phyloP scores from a whole-genome alignment of 139 green algal species.

The Micractinium sp. region DNA sequence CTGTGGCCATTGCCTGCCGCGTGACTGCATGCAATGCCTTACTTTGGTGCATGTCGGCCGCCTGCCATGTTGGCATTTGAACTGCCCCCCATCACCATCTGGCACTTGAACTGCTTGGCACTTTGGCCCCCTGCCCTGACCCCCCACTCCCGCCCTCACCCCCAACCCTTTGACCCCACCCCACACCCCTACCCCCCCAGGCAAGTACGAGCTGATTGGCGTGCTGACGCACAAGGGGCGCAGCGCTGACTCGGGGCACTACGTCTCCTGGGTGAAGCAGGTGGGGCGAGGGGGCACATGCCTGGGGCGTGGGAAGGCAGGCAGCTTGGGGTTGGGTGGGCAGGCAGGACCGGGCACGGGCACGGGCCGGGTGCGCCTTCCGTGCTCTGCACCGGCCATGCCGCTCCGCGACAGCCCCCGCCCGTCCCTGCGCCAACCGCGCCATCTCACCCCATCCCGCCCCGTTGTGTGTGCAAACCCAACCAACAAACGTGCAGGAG shows the following conservation, averaged over 20 bases:
- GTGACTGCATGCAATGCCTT: too few relatives aligned
- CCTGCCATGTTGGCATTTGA: too few relatives aligned
- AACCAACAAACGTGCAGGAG: conserved; percentile 49
- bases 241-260: conserved; percentile 95
- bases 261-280: conserved; percentile 94
- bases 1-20: too few relatives aligned
- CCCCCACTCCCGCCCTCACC: background rate
- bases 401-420: background rate
- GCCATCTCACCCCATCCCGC: background rate
- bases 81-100: too few relatives aligned
- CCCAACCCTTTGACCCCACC: background rate
- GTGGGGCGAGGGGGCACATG: background rate
- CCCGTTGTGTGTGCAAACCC: background rate
- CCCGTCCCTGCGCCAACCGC: background rate
- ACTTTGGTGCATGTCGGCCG: too few relatives aligned
- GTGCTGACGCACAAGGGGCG: conserved; percentile 99
- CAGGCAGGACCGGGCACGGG: too few relatives aligned
- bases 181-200: conserved; percentile 53
- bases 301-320: background rate
- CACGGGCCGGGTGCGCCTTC: too few relatives aligned
- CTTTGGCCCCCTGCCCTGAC: background rate
- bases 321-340: background rate
- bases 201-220: conserved; percentile 89
- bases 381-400: too few relatives aligned
- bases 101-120: too few relatives aligned